These are phyloP conservation scores for Eutypella sp. DNA, from an alignment of 2,329 filamentous ascomycete species.

Conservation along the genomic window DNA sequence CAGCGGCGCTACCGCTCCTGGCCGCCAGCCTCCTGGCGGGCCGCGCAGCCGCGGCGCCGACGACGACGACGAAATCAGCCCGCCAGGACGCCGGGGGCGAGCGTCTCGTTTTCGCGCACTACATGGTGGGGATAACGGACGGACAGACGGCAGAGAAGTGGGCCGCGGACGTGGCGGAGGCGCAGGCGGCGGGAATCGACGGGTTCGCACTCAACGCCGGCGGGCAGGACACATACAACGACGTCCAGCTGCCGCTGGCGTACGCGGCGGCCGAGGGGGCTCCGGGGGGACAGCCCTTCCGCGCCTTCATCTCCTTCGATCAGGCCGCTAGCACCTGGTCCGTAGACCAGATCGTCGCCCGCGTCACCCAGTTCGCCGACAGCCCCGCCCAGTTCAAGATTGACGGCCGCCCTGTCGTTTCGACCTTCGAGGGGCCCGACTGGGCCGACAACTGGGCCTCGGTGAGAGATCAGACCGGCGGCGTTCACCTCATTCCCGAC, in stretches of 20 bases:
- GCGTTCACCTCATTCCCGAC: slow-evolving; percentile 40
- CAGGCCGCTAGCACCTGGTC: slow-evolving; percentile 25
- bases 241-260: slow-evolving; percentile 23
- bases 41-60: neutral
- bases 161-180: slow-evolving; percentile 21
- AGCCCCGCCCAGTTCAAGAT: slow-evolving; percentile 35
- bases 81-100: slow-evolving; percentile 9
- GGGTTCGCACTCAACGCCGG: slow-evolving; percentile 25
- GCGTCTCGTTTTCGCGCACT: slow-evolving; percentile 22
- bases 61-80: neutral
- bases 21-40: neutral
- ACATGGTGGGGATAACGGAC: slow-evolving; percentile 23
- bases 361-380: slow-evolving; percentile 33
- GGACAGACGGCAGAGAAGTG: slow-evolving; percentile 21
- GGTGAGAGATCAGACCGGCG: slow-evolving; percentile 32
- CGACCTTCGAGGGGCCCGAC: slow-evolving; percentile 44
- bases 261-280: slow-evolving; percentile 27
- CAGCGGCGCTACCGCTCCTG: neutral
- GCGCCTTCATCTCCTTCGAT: slow-evolving; percentile 32
- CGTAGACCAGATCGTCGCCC: slow-evolving; percentile 19
- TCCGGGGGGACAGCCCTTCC: slow-evolving; percentile 25
- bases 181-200: slow-evolving; percentile 21
- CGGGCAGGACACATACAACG: slow-evolving; percentile 18
- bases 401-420: slow-evolving; percentile 39
- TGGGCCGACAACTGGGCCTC: slow-evolving; percentile 37